Evolutionary conservation across 768 basidiomycete species (phyloP).

Genomic region (Serpula lacrymans): DNA sequence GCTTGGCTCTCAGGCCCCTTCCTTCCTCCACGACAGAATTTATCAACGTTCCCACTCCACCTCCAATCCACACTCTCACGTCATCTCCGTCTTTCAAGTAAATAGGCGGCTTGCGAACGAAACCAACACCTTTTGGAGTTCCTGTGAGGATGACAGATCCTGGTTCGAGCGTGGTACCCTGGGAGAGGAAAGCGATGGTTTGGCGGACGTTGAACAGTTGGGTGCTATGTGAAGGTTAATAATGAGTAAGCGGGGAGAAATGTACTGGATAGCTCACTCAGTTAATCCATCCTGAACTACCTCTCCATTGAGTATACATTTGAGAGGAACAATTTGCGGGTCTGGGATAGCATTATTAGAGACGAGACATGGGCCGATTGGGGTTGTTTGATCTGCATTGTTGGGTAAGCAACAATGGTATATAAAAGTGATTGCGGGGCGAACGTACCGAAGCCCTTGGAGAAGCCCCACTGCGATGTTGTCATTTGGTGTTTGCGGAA

Average conservation of each 20-base stretch:
- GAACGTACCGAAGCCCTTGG: conserved; percentile 74
- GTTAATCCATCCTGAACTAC: conserved; percentile 75
- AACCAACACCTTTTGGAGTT: conserved; percentile 81
- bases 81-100: conserved; percentile 74
- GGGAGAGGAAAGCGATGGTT: conserved; percentile 78
- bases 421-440: neutral
- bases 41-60: conserved; percentile 75
- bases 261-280: conserved; percentile 37
- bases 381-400: conserved; percentile 39
- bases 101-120: conserved; percentile 64
- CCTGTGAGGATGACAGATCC: conserved; percentile 83
- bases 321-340: conserved; percentile 62
- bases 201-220: conserved; percentile 80
- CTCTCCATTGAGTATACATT: conserved; percentile 62
- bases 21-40: conserved; percentile 80
- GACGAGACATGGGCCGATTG: conserved; percentile 80
- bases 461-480: conserved; percentile 84
- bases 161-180: conserved; percentile 78
- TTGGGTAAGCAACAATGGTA: neutral
- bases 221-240: conserved; percentile 42
- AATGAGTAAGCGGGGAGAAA: neutral
- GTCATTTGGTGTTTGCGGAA: conserved; percentile 82
- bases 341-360: conserved; percentile 59
- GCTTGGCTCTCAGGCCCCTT: conserved; percentile 38
- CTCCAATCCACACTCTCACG: conserved; percentile 63